Evolutionary conservation across 2,329 filamentous ascomycete genomes (phyloP).

Genomic region (Colletotrichum sp.): DNA sequence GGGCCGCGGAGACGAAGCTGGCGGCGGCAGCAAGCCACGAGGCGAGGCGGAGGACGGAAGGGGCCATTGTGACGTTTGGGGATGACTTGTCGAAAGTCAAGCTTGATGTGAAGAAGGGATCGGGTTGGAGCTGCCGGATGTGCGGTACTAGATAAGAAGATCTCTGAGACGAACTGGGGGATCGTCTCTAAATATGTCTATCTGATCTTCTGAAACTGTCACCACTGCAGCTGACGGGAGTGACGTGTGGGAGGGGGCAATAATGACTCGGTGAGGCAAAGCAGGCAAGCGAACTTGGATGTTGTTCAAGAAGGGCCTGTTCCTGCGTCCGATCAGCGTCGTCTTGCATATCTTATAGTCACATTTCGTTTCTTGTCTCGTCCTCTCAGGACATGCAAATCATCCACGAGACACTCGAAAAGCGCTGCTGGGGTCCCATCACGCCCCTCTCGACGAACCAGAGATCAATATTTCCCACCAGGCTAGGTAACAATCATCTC

Average conservation of each 20-base stretch:
- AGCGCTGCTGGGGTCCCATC: not conserved
- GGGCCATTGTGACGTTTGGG: conserved; percentile 8
- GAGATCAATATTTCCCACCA: not conserved
- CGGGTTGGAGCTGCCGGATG: not conserved
- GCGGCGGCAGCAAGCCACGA: conserved; percentile 19
- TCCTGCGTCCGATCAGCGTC: conserved; percentile 5
- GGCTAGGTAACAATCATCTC: not conserved
- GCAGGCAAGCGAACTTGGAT: not conserved
- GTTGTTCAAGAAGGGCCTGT: not conserved
- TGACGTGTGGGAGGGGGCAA: not conserved
- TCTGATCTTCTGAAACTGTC: conserved; percentile 12
- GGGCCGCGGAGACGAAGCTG: conserved; percentile 22
- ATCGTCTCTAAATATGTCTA: conserved; percentile 7
- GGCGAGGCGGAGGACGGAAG: conserved; percentile 19
- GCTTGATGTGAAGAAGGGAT: not conserved
- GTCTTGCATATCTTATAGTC: conserved; percentile 6
- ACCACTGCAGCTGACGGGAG: not conserved
- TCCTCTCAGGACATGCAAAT: not conserved
- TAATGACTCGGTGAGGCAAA: not conserved
- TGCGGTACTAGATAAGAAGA: not conserved
- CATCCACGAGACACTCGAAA: not conserved
- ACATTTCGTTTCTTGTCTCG: not conserved
- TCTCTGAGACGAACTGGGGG: conserved; percentile 1
- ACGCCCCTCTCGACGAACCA: not conserved
- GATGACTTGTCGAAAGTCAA: not conserved